A percentile compares a stretch with the other conserved stretches of the same genome.
Evolutionary conservation across 1,139 yeast species (phyloP).

Genomic region (Casaregolazyma lundiana): DNA sequence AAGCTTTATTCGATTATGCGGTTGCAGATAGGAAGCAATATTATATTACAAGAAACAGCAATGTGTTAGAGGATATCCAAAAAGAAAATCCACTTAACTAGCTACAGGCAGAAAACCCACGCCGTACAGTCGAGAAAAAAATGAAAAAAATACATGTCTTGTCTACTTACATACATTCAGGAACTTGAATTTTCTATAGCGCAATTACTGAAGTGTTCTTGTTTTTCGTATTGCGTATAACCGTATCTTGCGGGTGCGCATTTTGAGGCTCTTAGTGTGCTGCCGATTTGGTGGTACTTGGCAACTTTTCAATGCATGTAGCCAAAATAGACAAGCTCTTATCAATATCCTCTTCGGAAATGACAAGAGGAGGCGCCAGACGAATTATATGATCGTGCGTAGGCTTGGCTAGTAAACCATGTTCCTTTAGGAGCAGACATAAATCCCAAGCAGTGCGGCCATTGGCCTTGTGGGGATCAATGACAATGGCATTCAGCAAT

Average conservation of each 20-base stretch:
- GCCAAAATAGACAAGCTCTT: conserved; percentile 76
- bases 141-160: no score
- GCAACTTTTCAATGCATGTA: conserved; percentile 55
- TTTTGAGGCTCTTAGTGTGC: conserved; percentile 4
- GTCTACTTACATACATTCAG: no score
- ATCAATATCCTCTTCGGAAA: conserved; percentile 76
- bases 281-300: conserved; percentile 39
- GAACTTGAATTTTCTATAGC: no score
- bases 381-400: conserved; percentile 95
- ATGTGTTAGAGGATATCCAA: no score
- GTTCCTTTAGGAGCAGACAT: conserved; percentile 80
- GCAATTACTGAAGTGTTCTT: no score
- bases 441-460: conserved; percentile 97
- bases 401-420: conserved; percentile 93
- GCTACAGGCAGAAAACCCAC: no score
- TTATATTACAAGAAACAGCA: no score
- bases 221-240: background rate
- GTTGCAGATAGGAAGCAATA: no score
- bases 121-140: no score
- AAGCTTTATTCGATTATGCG: no score
- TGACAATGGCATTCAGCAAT: conserved; percentile 82
- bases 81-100: no score
- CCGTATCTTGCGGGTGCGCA: background rate
- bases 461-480: conserved; percentile 76
- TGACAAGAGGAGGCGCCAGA: conserved; percentile 93